phyloP scores from a whole-genome alignment of 169 alveolate species.

The Blepharisma undulans region DNA sequence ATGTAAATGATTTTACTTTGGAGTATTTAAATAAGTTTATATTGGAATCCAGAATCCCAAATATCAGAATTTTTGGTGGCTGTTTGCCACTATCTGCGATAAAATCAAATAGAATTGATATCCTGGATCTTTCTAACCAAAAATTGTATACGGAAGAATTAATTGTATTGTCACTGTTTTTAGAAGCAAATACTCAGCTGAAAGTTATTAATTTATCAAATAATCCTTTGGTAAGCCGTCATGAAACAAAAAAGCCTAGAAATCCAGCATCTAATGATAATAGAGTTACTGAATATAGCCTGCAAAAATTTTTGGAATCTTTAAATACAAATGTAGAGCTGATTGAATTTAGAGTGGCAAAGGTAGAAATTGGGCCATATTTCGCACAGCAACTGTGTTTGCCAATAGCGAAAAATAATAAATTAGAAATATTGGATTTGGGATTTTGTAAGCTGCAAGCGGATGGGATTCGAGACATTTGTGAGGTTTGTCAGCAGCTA shows the following conservation, averaged over 20 bases:
- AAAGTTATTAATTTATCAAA: slow-evolving; percentile 7
- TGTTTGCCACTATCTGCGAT: slow-evolving; percentile 21
- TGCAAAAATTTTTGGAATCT: slow-evolving; percentile 6
- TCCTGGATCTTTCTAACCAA: slow-evolving; percentile 10
- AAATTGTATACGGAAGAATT: slow-evolving; percentile 24
- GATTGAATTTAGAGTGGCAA: background rate
- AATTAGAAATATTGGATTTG: slow-evolving; percentile 5
- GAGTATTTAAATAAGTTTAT: slow-evolving; percentile 36
- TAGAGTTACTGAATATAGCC: background rate
- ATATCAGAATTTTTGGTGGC: slow-evolving; percentile 33
- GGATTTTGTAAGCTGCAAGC: background rate
- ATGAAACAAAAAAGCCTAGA: background rate
- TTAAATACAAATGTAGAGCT: background rate
- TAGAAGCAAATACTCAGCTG: background rate
- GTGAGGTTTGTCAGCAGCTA: background rate
- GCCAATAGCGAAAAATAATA: background rate
- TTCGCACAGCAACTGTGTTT: background rate
- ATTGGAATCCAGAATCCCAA: slow-evolving; percentile 23
- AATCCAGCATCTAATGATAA: background rate
- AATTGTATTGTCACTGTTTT: background rate
- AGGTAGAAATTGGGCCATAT: background rate
- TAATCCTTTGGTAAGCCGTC: slow-evolving; percentile 9
- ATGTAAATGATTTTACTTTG: slow-evolving; percentile 30
- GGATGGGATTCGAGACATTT: background rate
- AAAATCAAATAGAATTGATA: background rate